These are phyloP conservation scores for Kalanchoe fedtschenkoi DNA, from an alignment of 164 flowering plant species.

Conservation along the genomic window DNA sequence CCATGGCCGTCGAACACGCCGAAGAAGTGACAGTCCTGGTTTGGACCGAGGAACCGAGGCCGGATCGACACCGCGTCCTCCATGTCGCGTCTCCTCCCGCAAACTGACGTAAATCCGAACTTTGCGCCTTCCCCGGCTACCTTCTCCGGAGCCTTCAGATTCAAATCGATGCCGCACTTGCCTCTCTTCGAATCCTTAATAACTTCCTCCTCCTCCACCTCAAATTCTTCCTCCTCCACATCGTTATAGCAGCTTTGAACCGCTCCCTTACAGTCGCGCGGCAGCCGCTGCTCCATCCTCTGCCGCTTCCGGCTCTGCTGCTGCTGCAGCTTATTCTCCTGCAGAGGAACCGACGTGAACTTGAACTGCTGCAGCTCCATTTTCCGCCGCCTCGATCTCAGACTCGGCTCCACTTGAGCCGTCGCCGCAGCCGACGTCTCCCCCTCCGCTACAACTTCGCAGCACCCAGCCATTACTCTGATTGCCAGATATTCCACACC, in stretches of 20 bases:
- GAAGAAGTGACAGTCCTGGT: conserved; percentile 23
- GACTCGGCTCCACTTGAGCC: background rate
- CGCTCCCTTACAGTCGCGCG: conserved; percentile 15
- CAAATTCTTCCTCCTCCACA: background rate
- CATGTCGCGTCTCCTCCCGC: conserved; percentile 53
- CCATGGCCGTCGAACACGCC: conserved; percentile 68
- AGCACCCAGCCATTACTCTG: conserved; percentile 48
- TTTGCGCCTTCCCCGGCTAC: conserved; percentile 16
- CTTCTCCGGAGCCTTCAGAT: background rate
- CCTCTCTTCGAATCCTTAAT: background rate
- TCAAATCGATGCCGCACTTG: background rate
- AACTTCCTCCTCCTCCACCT: background rate
- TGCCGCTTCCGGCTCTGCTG: conserved; percentile 16
- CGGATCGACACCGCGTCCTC: conserved; percentile 48
- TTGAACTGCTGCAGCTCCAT: conserved; percentile 20
- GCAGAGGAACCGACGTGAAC: conserved; percentile 25
- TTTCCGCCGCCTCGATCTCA: conserved; percentile 18
- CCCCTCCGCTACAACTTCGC: conserved; percentile 33
- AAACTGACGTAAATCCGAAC: conserved; percentile 37
- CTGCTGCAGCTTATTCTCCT: conserved; percentile 30
- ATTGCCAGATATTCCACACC: background rate
- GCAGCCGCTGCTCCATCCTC: conserved; percentile 13
- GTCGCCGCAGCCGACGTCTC: conserved; percentile 19
- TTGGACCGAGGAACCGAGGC: conserved; percentile 18
- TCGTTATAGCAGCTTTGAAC: background rate